Base-by-base conservation (phyloP, 1,139 yeast genomes). In the Diutina pseudorugosa region DNA sequence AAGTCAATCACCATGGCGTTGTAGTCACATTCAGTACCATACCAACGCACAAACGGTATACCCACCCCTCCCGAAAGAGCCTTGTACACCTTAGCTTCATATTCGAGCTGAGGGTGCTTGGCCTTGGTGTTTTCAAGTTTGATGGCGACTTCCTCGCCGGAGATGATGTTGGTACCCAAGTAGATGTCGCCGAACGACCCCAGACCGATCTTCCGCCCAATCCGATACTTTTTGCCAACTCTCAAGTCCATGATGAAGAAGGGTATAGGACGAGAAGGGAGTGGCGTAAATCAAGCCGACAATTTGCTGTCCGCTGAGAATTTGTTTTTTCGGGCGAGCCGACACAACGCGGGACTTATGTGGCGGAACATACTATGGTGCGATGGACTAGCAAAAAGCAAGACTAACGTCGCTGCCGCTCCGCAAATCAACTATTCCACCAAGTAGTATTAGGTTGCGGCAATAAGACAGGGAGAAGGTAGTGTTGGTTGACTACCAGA, bases 141-240 rank as follows among this genome's bases (percentile, higher is more conserved):
- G 72, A 93, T 91, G 61, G 98, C 98, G 52, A 93, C 97, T 67
- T 93, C 96, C 68, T 93, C 98, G 47, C 98, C 97, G 48, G 95
- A 86, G 51, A 93, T 87, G 68, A 93, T 82, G 69, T 93, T 93
- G 47, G 96, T 89, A 49, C 94, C 95, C 56, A 90, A 77, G 68
- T 93, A 93, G 61, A 93, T 93, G 65, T 93, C 98, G 56, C 98
- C 98, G 67, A 93, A 93, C 8, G 98, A 91, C 20, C 98, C 98
- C 51, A 95, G 84, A 16, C 98, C 98, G 62, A 93, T 93, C 71
- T 93, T 93, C 59, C 97, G 85, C 51, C 97, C 97, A 62, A 93
- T 85, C 56, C 96, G 82, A 70, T 85, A 93, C 71, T 91, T 93
- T 71, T 94, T 88, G 52, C 98, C 98, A 52, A 93, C 95, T 67